phyloP scores from a whole-genome alignment of 345 rosid genomes.

The Combretum micranthum region DNA sequence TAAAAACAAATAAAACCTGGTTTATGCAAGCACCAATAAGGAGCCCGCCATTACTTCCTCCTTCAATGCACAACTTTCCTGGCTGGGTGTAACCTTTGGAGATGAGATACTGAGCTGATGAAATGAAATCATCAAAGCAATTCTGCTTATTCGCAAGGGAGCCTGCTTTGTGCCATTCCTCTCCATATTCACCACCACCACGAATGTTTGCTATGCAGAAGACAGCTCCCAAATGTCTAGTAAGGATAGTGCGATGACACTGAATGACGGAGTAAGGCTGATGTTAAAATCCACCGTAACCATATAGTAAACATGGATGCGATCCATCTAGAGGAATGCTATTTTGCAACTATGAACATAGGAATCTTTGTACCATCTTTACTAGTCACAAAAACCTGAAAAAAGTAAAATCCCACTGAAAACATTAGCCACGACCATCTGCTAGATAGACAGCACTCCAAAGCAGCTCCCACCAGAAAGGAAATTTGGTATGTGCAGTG shows the following conservation, averaged over 20 bases:
- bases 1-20: conserved; percentile 43
- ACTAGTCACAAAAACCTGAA: conserved; percentile 71
- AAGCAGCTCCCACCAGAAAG: too few relatives aligned
- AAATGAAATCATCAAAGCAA: conserved; percentile 86
- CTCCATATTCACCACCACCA: conserved; percentile 98
- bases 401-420: conserved; percentile 4
- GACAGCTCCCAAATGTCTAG: conserved; percentile 71
- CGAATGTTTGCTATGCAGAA: conserved; percentile 82
- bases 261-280: conserved; percentile 70
- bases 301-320: conserved; percentile 83
- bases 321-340: conserved; percentile 63
- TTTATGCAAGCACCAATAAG: conserved; percentile 91
- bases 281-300: conserved; percentile 84
- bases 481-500: too few relatives aligned
- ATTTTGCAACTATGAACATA: conserved; percentile 60
- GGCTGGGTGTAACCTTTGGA: conserved; percentile 74
- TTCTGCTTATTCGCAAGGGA: conserved; percentile 74
- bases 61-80: conserved; percentile 80
- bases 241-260: conserved; percentile 59
- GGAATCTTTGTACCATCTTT: conserved; percentile 85
- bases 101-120: conserved; percentile 65
- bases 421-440: too few relatives aligned
- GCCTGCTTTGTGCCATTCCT: conserved; percentile 95
- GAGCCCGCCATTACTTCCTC: conserved; percentile 94
- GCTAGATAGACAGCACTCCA: too few relatives aligned